Percentiles rank a stretch among this genome's conserved stretches.
phyloP scores from a whole-genome alignment of 2,329 filamentous ascomycete species.

The Aspergillus novoparasiticus region DNA sequence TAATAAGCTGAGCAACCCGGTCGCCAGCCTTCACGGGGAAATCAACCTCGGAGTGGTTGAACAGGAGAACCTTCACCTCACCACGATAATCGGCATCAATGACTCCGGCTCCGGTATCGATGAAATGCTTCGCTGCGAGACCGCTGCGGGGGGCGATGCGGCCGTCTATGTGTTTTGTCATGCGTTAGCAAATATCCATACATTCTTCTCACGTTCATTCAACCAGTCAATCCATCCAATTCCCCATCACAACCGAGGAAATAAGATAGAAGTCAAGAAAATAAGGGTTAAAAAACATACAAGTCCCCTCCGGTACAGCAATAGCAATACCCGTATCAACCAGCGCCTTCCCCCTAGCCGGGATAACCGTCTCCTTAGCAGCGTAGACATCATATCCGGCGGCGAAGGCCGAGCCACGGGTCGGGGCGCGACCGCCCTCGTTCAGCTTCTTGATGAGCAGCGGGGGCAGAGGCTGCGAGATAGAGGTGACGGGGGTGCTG shows the following conservation, averaged over 20 bases:
- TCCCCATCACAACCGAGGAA: no score
- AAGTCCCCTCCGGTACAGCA: conserved; percentile 86
- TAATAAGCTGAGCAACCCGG: conserved; percentile 86
- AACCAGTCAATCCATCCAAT: no score
- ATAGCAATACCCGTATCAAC: conserved; percentile 92
- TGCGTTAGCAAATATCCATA: background rate
- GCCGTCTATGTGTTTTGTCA: conserved; percentile 63
- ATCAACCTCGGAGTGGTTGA: conserved; percentile 84
- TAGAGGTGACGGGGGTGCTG: conserved; percentile 33
- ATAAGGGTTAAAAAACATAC: conserved; percentile 54
- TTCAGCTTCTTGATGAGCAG: conserved; percentile 89
- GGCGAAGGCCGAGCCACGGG: conserved; percentile 82
- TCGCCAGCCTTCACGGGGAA: conserved; percentile 84
- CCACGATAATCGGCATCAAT: conserved; percentile 98
- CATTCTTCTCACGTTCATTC: background rate
- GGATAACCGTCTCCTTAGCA: conserved; percentile 72
- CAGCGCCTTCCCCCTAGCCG: conserved; percentile 78
- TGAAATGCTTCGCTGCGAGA: conserved; percentile 89
- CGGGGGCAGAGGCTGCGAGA: conserved; percentile 54
- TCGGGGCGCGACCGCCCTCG: conserved; percentile 76
- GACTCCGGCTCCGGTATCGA: conserved; percentile 92
- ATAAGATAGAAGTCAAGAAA: background rate
- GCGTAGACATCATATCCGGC: conserved; percentile 94
- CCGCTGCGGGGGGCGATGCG: conserved; percentile 89
- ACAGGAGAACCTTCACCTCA: conserved; percentile 89